phyloP scores from a whole-genome alignment of 164 flowering plant species.

The Euptelea pleiosperma region DNA sequence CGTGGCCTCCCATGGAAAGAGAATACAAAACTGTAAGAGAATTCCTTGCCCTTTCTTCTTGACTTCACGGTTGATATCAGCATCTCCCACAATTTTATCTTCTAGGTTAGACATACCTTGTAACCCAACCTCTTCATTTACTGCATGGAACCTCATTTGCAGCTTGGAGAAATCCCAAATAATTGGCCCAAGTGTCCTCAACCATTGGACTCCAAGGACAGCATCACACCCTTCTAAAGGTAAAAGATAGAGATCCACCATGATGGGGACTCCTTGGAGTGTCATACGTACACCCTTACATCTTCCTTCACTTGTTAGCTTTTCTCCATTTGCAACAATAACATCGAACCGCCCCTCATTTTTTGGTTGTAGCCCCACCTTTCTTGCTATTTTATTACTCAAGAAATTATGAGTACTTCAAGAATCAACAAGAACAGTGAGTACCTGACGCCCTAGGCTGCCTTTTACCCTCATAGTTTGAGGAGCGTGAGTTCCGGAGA shows the following conservation, averaged over 20 bases:
- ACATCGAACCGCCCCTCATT: background rate
- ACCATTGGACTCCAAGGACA: constrained; percentile 2
- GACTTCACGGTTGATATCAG: background rate
- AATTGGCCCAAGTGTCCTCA: background rate
- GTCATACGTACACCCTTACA: background rate
- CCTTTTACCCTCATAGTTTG: too few relatives aligned
- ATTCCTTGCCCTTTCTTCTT: background rate
- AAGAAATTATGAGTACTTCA: background rate
- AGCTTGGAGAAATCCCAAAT: constrained; percentile 1
- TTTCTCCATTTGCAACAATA: too few relatives aligned
- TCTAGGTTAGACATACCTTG: background rate
- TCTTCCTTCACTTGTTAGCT: background rate
- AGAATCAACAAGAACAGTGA: background rate
- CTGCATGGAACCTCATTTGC: background rate
- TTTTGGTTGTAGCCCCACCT: background rate
- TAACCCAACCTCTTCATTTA: background rate
- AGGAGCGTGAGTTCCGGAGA: background rate
- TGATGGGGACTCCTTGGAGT: background rate
- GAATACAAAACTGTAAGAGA: background rate
- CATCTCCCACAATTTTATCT: background rate
- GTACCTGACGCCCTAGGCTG: background rate
- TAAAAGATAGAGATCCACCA: background rate
- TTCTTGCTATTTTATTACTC: background rate
- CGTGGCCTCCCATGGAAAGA: too few relatives aligned
- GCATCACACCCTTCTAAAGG: constrained; percentile 9